A percentile compares a stretch with the other conserved stretches of the same genome.
These are phyloP conservation scores for Pestalotiopsis fici DNA, from an alignment of 2,329 filamentous ascomycete species.

Conservation along the genomic window DNA sequence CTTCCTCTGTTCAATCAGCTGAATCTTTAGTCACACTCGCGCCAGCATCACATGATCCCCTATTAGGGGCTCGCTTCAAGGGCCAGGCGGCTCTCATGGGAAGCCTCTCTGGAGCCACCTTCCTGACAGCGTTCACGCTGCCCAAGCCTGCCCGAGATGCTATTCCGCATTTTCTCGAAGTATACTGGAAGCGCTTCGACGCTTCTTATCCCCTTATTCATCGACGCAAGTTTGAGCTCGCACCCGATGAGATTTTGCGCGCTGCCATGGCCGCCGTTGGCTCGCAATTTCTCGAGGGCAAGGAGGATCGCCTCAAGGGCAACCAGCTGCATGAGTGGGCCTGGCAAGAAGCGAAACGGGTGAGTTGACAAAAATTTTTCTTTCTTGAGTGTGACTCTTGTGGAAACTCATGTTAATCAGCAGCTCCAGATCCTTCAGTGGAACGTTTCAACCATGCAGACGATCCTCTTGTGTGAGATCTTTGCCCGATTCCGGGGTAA, in stretches of 20 bases:
- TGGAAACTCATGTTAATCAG: constrained; percentile 9
- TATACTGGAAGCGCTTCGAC: constrained; percentile 56
- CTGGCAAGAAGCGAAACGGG: constrained; percentile 49
- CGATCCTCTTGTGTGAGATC: constrained; percentile 55
- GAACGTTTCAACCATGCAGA: constrained; percentile 52
- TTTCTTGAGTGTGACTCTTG: background rate
- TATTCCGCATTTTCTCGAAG: constrained; percentile 50
- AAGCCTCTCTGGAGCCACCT: constrained; percentile 34
- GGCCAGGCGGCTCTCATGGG: constrained; percentile 34
- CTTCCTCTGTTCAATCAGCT: constrained; percentile 44
- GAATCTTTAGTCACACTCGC: constrained; percentile 51
- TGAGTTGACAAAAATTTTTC: constrained; percentile 36
- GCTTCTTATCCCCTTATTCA: constrained; percentile 52
- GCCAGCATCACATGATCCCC: constrained; percentile 37
- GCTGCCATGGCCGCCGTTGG: constrained; percentile 61
- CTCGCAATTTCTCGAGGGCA: constrained; percentile 48
- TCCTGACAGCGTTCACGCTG: constrained; percentile 37
- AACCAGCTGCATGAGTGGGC: constrained; percentile 53
- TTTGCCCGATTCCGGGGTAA: constrained; percentile 56
- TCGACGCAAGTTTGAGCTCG: constrained; percentile 42
- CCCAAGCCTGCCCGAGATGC: constrained; percentile 37
- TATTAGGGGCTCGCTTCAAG: constrained; percentile 41
- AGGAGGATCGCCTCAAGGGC: constrained; percentile 51
- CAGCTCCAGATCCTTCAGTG: constrained; percentile 44
- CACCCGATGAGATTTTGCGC: constrained; percentile 44